A percentile compares a stretch with the other conserved stretches of the same genome.
Evolutionary conservation across 106 monocot species (phyloP).

Genomic region (Dioscorea alata): DNA sequence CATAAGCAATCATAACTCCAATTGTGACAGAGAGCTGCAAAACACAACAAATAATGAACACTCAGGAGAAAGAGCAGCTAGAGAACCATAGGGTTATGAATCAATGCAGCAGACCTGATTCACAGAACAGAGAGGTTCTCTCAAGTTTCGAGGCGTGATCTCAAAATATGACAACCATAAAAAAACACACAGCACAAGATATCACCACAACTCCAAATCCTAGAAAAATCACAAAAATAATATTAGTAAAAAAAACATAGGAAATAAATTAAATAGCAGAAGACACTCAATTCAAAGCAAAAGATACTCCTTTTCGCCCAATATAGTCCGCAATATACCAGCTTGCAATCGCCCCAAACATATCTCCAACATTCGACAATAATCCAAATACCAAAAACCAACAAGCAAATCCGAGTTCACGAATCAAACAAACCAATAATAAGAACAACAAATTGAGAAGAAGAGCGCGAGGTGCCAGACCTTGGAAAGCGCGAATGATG

Average conservation of each 20-base stretch:
- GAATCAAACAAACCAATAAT: neutral
- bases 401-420: neutral
- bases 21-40: slow-evolving; percentile 85
- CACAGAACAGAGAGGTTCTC: slow-evolving; percentile 83
- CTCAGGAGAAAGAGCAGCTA: neutral
- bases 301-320: slow-evolving; percentile 75
- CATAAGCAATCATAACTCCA: slow-evolving; percentile 75
- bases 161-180: slow-evolving; percentile 1
- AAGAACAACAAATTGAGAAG: neutral
- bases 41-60: neutral
- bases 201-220: slow-evolving; percentile 93
- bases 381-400: slow-evolving; percentile 84
- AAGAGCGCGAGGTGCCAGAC: slow-evolving; percentile 4
- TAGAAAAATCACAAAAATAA: slow-evolving; percentile 14
- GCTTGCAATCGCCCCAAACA: slow-evolving; percentile 92
- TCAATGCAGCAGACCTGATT: slow-evolving; percentile 46
- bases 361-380: slow-evolving; percentile 92
- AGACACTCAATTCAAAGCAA: neutral
- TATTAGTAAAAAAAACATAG: neutral
- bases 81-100: too few relatives aligned
- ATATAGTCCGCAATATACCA: slow-evolving; percentile 93
- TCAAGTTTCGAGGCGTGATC: slow-evolving; percentile 92
- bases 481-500: slow-evolving; percentile 77
- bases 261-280: neutral
- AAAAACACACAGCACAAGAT: slow-evolving; percentile 52